Conservation (phyloP, 2,329 filamentous ascomycete genomes). For the Alternaria hordeiaustralica region DNA sequence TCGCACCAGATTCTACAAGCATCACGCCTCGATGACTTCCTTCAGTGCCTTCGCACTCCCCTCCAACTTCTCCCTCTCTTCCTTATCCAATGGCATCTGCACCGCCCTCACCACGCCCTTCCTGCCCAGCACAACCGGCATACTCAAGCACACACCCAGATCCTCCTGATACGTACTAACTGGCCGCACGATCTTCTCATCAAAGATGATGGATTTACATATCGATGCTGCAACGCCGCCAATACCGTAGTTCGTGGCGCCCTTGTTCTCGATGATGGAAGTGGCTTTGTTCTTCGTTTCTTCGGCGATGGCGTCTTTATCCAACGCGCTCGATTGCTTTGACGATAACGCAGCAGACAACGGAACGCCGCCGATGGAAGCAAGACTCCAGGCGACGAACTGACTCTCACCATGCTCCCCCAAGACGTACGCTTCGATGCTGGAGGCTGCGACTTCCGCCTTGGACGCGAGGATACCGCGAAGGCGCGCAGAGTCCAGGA, state of each 20-base stretch:
- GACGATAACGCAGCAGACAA: not conserved
- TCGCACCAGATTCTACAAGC: too few species aligned
- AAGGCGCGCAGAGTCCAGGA: slow-evolving; percentile 28
- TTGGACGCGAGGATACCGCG: slow-evolving; percentile 19
- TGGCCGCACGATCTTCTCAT: slow-evolving; percentile 17
- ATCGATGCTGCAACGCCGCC: slow-evolving; percentile 26
- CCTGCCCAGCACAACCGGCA: slow-evolving; percentile 25
- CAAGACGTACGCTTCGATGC: slow-evolving; percentile 24
- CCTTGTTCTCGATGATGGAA: slow-evolving; percentile 25
- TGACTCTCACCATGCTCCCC: slow-evolving; percentile 29
- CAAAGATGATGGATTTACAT: slow-evolving; percentile 21
- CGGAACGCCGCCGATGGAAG: slow-evolving; percentile 16
- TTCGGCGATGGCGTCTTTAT: slow-evolving; percentile 13
- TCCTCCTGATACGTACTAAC: slow-evolving; percentile 24
- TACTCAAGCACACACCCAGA: slow-evolving; percentile 20
- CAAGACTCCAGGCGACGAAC: slow-evolving; percentile 25
- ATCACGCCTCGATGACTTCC: slow-evolving; percentile 15
- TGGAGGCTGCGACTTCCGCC: slow-evolving; percentile 16
- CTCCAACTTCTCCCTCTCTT: slow-evolving; percentile 16
- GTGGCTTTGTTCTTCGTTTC: slow-evolving; percentile 25
- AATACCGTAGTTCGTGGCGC: slow-evolving; percentile 29
- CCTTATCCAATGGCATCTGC: slow-evolving; percentile 2
- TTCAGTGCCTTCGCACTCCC: slow-evolving; percentile 22
- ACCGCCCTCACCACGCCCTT: slow-evolving; percentile 18
- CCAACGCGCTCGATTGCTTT: not conserved